Conservation (phyloP, 2,329 filamentous ascomycete genomes). For the Penicillium sp. region DNA sequence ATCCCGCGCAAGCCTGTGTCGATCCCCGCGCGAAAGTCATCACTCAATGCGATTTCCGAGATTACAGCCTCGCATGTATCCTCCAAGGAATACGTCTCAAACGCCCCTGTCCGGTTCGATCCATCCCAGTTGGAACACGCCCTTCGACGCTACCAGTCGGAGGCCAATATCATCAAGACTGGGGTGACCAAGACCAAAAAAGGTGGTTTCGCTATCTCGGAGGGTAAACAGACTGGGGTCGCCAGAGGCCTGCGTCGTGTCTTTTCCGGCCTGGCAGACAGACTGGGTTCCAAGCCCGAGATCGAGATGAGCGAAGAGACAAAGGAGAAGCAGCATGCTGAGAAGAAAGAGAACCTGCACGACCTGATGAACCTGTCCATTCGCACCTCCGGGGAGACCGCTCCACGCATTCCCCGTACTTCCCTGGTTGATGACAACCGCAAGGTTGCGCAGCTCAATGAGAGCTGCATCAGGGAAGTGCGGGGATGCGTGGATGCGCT, state of each 20-base stretch:
- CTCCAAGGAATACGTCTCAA: neutral
- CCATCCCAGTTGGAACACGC: neutral
- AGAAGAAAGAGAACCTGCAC: too few species aligned
- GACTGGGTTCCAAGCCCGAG: too few species aligned
- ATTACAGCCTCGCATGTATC: neutral
- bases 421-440: neutral
- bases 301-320: too few species aligned
- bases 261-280: too few species aligned
- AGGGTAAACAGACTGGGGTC: too few species aligned
- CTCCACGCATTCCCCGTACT: too few species aligned
- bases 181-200: too few species aligned
- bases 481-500: slow-evolving; percentile 1
- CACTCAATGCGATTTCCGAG: neutral
- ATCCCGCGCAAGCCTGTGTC: neutral
- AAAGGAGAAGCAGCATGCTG: too few species aligned
- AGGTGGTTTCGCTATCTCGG: too few species aligned
- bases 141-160: slow-evolving; percentile 1
- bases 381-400: too few species aligned
- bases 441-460: neutral
- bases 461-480: neutral
- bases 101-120: neutral
- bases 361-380: too few species aligned
- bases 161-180: slow-evolving; percentile 2
- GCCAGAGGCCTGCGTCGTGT: too few species aligned
- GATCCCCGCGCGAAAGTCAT: neutral